Conservation (phyloP, 2,329 filamentous ascomycete genomes). For the Microcera coccophila region DNA sequence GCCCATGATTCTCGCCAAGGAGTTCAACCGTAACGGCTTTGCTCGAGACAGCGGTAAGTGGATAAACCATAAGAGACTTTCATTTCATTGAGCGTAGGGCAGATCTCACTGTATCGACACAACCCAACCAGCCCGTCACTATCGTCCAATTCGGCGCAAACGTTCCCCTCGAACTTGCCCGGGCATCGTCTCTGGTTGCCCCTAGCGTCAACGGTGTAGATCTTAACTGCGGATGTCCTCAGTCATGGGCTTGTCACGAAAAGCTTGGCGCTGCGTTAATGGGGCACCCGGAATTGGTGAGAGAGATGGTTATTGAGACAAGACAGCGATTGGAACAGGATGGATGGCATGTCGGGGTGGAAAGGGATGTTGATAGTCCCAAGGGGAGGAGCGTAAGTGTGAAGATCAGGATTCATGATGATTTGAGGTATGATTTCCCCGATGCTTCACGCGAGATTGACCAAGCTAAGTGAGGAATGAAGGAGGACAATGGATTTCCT, state of each 20-base stretch:
- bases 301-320: slow-evolving; percentile 59
- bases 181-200: slow-evolving; percentile 58
- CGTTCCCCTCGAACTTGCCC: slow-evolving; percentile 56
- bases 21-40: slow-evolving; percentile 59
- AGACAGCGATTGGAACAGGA: slow-evolving; percentile 48
- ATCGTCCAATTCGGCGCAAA: slow-evolving; percentile 67
- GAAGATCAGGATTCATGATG: slow-evolving; percentile 66
- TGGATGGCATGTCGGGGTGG: slow-evolving; percentile 49
- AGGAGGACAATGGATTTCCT: slow-evolving; percentile 60
- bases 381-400: slow-evolving; percentile 60
- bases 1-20: slow-evolving; percentile 67
- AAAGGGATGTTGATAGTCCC: slow-evolving; percentile 40
- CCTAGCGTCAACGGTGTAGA: slow-evolving; percentile 63
- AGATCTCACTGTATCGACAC: slow-evolving; percentile 61
- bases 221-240: slow-evolving; percentile 70
- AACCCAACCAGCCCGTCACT: slow-evolving; percentile 51
- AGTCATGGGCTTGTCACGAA: slow-evolving; percentile 68
- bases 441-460: background rate
- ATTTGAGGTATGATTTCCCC: slow-evolving; percentile 45
- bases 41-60: slow-evolving; percentile 57
- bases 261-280: slow-evolving; percentile 67
- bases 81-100: background rate
- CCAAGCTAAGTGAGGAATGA: background rate
- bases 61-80: background rate
- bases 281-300: slow-evolving; percentile 60